These are phyloP conservation scores for Kalmusia sp. DNA, from an alignment of 2,329 filamentous ascomycete genomes.

Conservation along the genomic window DNA sequence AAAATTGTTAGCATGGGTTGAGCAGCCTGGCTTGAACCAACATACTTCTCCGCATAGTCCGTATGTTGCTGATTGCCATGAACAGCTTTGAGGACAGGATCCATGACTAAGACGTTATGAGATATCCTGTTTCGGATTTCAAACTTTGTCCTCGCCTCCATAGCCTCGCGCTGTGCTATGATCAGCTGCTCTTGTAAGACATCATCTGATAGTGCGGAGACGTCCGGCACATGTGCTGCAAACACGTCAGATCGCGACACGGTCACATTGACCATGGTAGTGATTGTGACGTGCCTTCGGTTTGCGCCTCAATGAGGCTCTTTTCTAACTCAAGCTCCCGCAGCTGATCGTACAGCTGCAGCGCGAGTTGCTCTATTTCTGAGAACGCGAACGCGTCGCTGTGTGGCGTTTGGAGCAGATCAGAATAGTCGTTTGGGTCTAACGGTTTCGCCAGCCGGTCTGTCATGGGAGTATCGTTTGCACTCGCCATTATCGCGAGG, in stretches of 20 bases:
- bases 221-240: constrained; percentile 35
- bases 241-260: constrained; percentile 17
- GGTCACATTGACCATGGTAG: background rate
- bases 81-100: constrained; percentile 79
- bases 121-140: constrained; percentile 73
- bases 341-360: constrained; percentile 74
- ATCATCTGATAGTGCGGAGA: constrained; percentile 54
- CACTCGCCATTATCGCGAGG: constrained; percentile 25
- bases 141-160: constrained; percentile 75
- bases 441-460: constrained; percentile 20
- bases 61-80: constrained; percentile 68
- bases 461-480: constrained; percentile 29
- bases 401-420: constrained; percentile 53
- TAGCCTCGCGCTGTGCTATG: constrained; percentile 67
- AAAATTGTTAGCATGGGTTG: constrained; percentile 16
- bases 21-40: background rate
- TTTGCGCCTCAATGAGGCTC: constrained; percentile 64
- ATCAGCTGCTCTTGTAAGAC: constrained; percentile 60
- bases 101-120: constrained; percentile 72
- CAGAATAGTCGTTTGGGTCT: constrained; percentile 28
- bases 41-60: constrained; percentile 72
- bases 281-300: constrained; percentile 27
- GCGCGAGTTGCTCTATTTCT: constrained; percentile 68
- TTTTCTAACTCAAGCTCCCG: constrained; percentile 76
- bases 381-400: constrained; percentile 65